Conservation (phyloP, 345 rosid genomes). For the Acer saccharum region DNA sequence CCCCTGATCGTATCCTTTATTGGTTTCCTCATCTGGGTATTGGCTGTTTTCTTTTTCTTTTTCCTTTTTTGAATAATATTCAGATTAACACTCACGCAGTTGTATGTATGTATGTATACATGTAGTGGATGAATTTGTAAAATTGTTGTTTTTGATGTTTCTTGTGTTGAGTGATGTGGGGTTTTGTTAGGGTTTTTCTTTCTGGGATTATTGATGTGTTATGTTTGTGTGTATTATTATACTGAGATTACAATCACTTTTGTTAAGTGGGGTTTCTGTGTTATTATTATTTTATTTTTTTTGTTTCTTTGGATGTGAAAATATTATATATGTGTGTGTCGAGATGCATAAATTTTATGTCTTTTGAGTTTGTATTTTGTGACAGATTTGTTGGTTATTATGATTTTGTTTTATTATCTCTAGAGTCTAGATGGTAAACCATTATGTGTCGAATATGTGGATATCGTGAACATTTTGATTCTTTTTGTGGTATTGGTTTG, state of each 20-base stretch:
- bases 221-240: not conserved
- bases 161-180: not conserved
- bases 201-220: not conserved
- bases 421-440: not conserved
- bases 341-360: not conserved
- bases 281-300: no score
- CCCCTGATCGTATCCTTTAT: conserved; percentile 61
- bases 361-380: not conserved
- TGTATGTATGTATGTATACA: not conserved
- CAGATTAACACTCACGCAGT: not conserved
- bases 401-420: not conserved
- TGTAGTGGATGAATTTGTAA: not conserved
- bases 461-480: not conserved
- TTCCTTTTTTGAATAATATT: not conserved
- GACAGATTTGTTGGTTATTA: not conserved
- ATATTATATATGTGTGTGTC: not conserved
- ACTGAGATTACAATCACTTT: not conserved
- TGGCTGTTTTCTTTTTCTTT: conserved; percentile 22
- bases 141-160: not conserved
- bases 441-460: not conserved
- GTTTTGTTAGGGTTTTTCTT: conserved; percentile 22
- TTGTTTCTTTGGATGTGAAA: not conserved
- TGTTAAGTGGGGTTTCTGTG: not conserved
- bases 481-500: not conserved
- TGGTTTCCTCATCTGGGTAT: conserved; percentile 46